phyloP scores from a whole-genome alignment of 2,329 filamentous ascomycete genomes.

The Rhynchosporium agropyri region DNA sequence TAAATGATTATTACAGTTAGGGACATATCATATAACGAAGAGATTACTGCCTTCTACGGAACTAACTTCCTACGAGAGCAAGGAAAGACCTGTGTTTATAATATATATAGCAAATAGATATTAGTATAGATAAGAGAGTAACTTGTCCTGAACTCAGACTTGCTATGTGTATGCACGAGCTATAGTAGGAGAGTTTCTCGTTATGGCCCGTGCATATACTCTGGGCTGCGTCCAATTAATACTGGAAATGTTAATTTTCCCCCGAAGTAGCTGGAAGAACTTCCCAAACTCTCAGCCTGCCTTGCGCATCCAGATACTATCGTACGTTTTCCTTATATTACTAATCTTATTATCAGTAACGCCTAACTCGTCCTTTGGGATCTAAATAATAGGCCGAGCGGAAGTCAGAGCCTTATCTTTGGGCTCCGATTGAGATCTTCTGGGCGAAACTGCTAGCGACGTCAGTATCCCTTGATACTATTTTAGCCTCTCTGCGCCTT shows the following conservation, averaged over 20 bases:
- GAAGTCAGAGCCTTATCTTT: background rate
- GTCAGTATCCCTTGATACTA: constrained; percentile 1
- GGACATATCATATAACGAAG: constrained; percentile 19
- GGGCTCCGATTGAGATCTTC: background rate
- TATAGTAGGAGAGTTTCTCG: background rate
- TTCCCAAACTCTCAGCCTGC: constrained; percentile 1
- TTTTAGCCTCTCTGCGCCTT: background rate
- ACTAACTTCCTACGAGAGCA: constrained; percentile 15
- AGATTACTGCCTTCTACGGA: constrained; percentile 19
- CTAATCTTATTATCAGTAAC: constrained; percentile 7
- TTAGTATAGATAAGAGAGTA: constrained; percentile 1
- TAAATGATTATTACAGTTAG: constrained; percentile 18
- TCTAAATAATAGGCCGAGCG: background rate
- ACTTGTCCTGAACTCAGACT: background rate
- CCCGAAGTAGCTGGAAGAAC: background rate
- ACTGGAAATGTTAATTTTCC: background rate
- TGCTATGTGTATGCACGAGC: background rate
- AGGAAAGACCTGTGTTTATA: constrained; percentile 19
- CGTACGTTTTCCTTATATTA: constrained; percentile 1
- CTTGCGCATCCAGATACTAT: background rate
- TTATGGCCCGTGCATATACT: background rate
- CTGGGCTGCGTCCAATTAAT: background rate
- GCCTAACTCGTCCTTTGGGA: constrained; percentile 4
- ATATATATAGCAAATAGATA: background rate
- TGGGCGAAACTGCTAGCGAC: background rate